Evolutionary conservation across 2,329 filamentous ascomycete species (phyloP), one percentile per base, ranked within the genome.

Genomic region (Stagonosporopsis vannaccii): DNA sequence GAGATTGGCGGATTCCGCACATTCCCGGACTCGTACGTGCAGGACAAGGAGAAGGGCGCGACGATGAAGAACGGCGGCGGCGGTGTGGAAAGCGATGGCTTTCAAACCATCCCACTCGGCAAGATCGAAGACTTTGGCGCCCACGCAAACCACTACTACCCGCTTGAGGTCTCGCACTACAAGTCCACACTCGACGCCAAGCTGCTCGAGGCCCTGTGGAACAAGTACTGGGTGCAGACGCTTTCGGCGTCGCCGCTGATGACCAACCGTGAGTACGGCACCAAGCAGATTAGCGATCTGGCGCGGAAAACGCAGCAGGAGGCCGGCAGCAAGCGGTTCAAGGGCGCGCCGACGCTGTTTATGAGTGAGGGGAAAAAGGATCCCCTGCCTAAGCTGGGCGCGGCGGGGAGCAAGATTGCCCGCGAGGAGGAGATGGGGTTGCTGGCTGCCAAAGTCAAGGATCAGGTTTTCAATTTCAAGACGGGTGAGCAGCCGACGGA

Each of bases 191-290:
- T 99, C 25, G 95, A 99, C 77, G 85, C 88, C 2, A 90, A 92
- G 67, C 83, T 99, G 22, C 82, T 99, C 5, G 91, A 96, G 70
- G 84, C 92, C 47, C 82, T 99, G 26, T 98, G 95, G 95, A 97
- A 97, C 81, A 98, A 98, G 78, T 99, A 99, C 82, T 97, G 92
- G 95, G 93, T 97, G 30, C 91, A 96, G 71, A 99, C 95, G 6
- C 85, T 99, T 19, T 96, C 92, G 28, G 91, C 96, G 68, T 95
- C 88, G 66, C 93, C 94, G 20, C 84, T 97, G 4, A 88, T 96
- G 68, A 92, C 91, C 52, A 98, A 97, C 72, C 90, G 93, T 61
- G 94, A 97, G 67, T 99, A 93, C 73, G 90, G 89, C 48, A 96
- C 90, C 69, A 95, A 93, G 76, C 93, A 97, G 77, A 95, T 99